phyloP scores from a whole-genome alignment of 345 rosid species.

The Aegle marmelos region DNA sequence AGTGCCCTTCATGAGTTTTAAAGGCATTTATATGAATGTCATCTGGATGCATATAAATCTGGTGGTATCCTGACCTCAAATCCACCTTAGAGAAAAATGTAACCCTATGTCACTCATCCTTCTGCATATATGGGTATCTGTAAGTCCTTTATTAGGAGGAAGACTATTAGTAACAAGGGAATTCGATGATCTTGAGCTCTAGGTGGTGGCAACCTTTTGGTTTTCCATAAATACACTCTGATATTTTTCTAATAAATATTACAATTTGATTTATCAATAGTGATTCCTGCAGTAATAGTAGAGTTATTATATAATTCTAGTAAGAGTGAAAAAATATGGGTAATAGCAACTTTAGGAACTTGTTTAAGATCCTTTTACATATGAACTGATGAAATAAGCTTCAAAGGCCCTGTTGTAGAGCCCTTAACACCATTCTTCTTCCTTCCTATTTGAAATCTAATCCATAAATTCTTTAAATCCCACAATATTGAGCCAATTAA shows the following conservation, averaged over 20 bases:
- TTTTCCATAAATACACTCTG: background rate
- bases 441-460: background rate
- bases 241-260: background rate
- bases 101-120: background rate
- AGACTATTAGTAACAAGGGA: background rate
- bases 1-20: background rate
- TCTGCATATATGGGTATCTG: background rate
- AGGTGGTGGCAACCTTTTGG: background rate
- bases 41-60: background rate
- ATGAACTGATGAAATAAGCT: background rate
- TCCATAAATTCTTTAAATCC: background rate
- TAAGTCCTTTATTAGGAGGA: background rate
- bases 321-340: background rate
- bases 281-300: background rate
- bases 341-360: too few relatives aligned
- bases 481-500: background rate
- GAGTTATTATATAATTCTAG: background rate
- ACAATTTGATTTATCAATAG: background rate
- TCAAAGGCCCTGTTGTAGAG: background rate
- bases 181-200: background rate
- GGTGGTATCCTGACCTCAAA: background rate
- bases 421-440: background rate
- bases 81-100: background rate
- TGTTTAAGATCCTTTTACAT: too few relatives aligned
- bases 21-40: background rate